phyloP scores from a whole-genome alignment of 2,329 filamentous ascomycete genomes.

The Cytospora mali region DNA sequence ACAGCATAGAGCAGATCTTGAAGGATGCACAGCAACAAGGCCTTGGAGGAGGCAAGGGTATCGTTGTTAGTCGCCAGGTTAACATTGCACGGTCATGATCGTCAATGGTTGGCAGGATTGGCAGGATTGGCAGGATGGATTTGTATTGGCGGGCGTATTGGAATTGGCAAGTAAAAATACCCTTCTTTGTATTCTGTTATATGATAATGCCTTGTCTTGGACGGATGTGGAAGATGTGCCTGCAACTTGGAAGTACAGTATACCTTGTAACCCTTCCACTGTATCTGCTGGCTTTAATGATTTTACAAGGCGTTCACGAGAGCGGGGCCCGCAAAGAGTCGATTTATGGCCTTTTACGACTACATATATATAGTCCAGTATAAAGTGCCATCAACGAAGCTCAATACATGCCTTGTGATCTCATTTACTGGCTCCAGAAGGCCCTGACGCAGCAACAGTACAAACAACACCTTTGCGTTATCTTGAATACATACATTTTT shows the following conservation, averaged over 20 bases:
- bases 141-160: background rate
- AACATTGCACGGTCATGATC: constrained; percentile 14
- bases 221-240: background rate
- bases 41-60: constrained; percentile 7
- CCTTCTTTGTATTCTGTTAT: background rate
- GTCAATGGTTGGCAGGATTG: background rate
- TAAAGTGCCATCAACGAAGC: background rate
- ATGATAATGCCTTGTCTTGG: background rate
- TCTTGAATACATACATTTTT: no score
- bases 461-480: no score
- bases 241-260: background rate
- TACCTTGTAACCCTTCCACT: no score
- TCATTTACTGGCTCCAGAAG: no score
- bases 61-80: constrained; percentile 24
- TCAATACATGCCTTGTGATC: background rate
- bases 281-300: background rate
- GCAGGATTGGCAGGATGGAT: no score
- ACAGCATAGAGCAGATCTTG: constrained; percentile 23
- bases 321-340: background rate
- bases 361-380: background rate
- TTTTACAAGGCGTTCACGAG: background rate
- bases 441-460: background rate
- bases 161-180: background rate
- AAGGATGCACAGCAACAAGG: constrained; percentile 11
- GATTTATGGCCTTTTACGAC: background rate